Percentiles rank a stretch among this genome's conserved stretches.
Evolutionary conservation across 306 rosid genomes (phyloP).

Genomic region (Comarum palustre): DNA sequence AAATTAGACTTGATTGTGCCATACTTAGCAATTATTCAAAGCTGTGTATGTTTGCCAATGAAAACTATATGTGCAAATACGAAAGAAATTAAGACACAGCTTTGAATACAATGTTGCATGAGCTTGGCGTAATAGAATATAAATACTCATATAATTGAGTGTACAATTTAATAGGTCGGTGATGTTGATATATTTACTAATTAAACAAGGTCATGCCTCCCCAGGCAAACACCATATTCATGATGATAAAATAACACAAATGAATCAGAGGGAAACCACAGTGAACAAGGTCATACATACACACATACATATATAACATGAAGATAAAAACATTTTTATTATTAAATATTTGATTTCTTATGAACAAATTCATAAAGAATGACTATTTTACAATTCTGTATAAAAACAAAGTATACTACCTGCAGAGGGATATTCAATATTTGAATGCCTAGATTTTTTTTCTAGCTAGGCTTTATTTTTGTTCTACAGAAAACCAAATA

Average conservation of each 20-base stretch:
- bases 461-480: constrained; percentile 2
- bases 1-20: neutral
- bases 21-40: neutral
- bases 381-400: neutral
- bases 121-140: neutral
- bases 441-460: neutral
- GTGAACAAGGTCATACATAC: neutral
- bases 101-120: neutral
- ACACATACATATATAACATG: neutral
- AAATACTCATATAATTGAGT: neutral
- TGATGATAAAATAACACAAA: neutral
- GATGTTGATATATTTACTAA: neutral
- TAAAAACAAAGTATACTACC: neutral
- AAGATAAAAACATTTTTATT: neutral
- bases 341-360: neutral
- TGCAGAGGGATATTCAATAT: neutral
- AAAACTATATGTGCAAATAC: neutral
- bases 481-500: neutral
- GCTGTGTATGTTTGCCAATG: neutral
- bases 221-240: neutral
- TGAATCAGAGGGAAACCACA: neutral
- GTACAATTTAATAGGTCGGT: neutral
- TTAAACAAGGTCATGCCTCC: neutral
- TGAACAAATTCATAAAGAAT: constrained; percentile 1
- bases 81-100: neutral